Conservation (phyloP, 2,329 filamentous ascomycete genomes). For the Scortechinia acanthostroma region DNA sequence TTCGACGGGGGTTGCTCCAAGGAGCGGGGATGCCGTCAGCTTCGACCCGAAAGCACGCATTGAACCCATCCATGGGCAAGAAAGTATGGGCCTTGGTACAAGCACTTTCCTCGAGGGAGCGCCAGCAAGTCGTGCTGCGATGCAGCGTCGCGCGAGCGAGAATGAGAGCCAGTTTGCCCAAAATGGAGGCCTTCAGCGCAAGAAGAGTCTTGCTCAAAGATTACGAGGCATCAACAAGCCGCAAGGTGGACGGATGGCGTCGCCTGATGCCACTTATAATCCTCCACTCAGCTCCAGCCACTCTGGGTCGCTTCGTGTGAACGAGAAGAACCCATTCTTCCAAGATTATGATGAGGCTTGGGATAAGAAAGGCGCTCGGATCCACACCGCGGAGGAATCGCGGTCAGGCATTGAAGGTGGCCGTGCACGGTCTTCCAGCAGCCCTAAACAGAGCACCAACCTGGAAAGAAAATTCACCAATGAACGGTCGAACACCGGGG, state of each 20-base stretch:
- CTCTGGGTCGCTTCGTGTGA: slow-evolving; percentile 13
- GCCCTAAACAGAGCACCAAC: slow-evolving; percentile 5
- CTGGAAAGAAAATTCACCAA: slow-evolving; percentile 7
- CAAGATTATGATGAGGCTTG: slow-evolving; percentile 58
- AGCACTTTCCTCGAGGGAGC: slow-evolving; percentile 66
- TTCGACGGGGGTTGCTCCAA: slow-evolving; percentile 21
- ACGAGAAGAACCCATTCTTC: slow-evolving; percentile 51
- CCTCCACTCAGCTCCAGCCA: neutral
- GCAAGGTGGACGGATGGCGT: slow-evolving; percentile 6
- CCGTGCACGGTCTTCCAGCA: slow-evolving; percentile 2
- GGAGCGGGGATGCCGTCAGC: slow-evolving; percentile 16
- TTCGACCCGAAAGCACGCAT: slow-evolving; percentile 40
- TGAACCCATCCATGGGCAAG: slow-evolving; percentile 56
- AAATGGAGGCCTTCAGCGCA: slow-evolving; percentile 45
- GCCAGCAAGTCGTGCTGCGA: slow-evolving; percentile 53
- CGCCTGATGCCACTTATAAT: slow-evolving; percentile 4
- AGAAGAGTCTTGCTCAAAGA: slow-evolving; percentile 62
- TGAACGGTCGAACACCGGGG: slow-evolving; percentile 7
- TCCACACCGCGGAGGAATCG: slow-evolving; percentile 22
- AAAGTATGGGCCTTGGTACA: slow-evolving; percentile 54
- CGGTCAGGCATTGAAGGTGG: slow-evolving; percentile 9
- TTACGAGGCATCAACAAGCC: slow-evolving; percentile 44
- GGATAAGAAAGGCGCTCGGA: slow-evolving; percentile 51
- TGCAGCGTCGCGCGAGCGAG: slow-evolving; percentile 30
- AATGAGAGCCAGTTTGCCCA: slow-evolving; percentile 15